These are phyloP conservation scores for Vaccinium macrocarpon DNA, from an alignment of 148 eudicot species.

Conservation along the genomic window DNA sequence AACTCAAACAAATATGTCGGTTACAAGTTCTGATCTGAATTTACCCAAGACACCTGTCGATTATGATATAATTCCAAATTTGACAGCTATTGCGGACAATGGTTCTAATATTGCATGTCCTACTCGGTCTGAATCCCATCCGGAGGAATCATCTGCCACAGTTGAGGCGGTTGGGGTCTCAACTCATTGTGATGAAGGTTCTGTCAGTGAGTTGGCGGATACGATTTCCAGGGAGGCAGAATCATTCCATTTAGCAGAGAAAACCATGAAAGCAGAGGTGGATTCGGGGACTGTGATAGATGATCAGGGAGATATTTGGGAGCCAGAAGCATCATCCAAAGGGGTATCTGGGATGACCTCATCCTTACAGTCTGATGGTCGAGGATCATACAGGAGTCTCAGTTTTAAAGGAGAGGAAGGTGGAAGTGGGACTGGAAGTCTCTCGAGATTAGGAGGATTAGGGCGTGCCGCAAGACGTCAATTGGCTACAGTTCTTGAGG, in stretches of 20 bases:
- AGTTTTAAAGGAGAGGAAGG: conserved; percentile 70
- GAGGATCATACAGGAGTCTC: conserved; percentile 70
- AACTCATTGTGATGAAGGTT: conserved; percentile 22
- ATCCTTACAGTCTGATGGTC: conserved; percentile 55
- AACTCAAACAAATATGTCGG: conserved; percentile 26
- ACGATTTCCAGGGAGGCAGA: conserved; percentile 28
- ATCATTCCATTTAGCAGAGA: conserved; percentile 36
- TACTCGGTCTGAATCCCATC: conserved; percentile 20
- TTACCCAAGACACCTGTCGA: conserved; percentile 63
- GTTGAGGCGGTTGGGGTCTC: conserved; percentile 26
- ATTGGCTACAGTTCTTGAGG: conserved; percentile 75
- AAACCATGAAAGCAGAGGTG: conserved; percentile 46
- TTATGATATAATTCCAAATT: conserved; percentile 33
- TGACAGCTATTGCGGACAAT: conserved; percentile 36
- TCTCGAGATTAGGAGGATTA: conserved; percentile 80
- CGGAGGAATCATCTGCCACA: conserved; percentile 28
- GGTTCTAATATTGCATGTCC: conserved; percentile 21
- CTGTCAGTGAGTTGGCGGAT: conserved; percentile 28
- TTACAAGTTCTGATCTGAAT: conserved; percentile 35
- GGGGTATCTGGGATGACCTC: conserved; percentile 30
- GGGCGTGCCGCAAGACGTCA: conserved; percentile 93
- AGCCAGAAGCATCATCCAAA: conserved; percentile 48
- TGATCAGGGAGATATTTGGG: conserved; percentile 49
- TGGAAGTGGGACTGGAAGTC: conserved; percentile 77
- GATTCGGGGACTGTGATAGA: conserved; percentile 41